A percentile compares a stretch with the other conserved stretches of the same genome.
Conservation (phyloP, 1,139 yeast genomes). For the Sugiyamaella xylanicola region DNA sequence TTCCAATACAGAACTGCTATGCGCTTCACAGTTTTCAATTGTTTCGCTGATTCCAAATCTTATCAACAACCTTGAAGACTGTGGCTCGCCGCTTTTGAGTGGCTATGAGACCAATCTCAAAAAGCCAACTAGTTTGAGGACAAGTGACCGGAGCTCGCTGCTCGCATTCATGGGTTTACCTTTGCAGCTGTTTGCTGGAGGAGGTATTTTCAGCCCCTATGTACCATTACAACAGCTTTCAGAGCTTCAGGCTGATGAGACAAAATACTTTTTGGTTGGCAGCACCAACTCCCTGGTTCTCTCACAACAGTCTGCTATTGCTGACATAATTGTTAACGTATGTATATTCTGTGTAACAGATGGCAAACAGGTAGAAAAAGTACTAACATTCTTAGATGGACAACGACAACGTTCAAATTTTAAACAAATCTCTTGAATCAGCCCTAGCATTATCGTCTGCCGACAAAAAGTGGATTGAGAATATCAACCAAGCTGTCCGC, state of each 20-base stretch:
- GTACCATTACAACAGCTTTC: constrained; percentile 88
- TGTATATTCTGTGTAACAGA: constrained; percentile 15
- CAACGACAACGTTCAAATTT: constrained; percentile 51
- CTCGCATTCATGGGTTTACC: constrained; percentile 86
- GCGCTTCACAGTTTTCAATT: constrained; percentile 67
- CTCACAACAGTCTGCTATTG: constrained; percentile 62
- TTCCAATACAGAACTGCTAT: constrained; percentile 77
- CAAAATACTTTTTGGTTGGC: constrained; percentile 76
- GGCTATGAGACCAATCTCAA: constrained; percentile 54
- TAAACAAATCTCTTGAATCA: constrained; percentile 48
- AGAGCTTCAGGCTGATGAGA: constrained; percentile 59
- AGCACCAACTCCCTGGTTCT: constrained; percentile 81
- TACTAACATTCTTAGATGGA: constrained; percentile 43
- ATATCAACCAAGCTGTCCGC: constrained; percentile 45
- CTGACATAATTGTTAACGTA: constrained; percentile 59
- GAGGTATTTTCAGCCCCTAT: constrained; percentile 90
- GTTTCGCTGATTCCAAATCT: constrained; percentile 78
- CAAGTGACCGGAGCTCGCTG: constrained; percentile 77
- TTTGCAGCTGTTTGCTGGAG: constrained; percentile 77
- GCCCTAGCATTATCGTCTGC: constrained; percentile 56
- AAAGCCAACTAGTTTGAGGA: constrained; percentile 70
- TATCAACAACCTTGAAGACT: constrained; percentile 68
- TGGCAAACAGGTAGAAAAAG: not conserved
- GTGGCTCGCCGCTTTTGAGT: constrained; percentile 76
- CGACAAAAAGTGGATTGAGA: constrained; percentile 75